Evolutionary conservation across 176 grass and related monocot species (phyloP).

Genomic region (Rhipidocladum racemiflorum): DNA sequence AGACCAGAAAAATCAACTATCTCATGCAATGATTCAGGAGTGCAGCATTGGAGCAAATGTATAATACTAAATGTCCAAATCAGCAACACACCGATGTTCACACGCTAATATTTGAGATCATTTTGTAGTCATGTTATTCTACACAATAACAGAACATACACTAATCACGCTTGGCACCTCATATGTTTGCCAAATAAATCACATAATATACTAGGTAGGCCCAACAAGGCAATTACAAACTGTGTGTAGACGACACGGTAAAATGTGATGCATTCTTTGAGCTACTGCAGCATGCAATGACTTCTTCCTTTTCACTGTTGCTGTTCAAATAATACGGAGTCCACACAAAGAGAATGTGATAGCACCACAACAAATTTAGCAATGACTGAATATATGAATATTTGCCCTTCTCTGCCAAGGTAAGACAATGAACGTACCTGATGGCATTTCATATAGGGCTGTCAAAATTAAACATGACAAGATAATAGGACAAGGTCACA

Average conservation of each 20-base stretch:
- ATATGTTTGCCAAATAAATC: neutral
- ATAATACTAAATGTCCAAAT: neutral
- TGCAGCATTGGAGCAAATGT: neutral
- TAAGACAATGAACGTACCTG: neutral
- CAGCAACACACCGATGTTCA: neutral
- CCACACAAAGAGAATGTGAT: neutral
- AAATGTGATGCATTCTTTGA: neutral
- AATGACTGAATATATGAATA: neutral
- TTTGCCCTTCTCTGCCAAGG: neutral
- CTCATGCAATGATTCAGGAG: neutral
- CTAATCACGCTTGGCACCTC: neutral
- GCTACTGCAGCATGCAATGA: neutral
- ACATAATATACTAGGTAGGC: neutral
- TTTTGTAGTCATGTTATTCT: neutral
- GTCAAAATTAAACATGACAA: neutral
- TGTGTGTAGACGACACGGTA: neutral
- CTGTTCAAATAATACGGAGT: neutral
- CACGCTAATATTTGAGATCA: neutral
- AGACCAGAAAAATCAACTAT: neutral
- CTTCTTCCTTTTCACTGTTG: neutral
- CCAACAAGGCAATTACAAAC: neutral
- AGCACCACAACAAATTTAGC: neutral
- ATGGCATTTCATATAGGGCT: conserved; percentile 7
- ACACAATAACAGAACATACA: neutral
- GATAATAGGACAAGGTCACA: neutral